Conservation (phyloP, 495 filamentous ascomycete genomes). For the Penicillium taxi region DNA sequence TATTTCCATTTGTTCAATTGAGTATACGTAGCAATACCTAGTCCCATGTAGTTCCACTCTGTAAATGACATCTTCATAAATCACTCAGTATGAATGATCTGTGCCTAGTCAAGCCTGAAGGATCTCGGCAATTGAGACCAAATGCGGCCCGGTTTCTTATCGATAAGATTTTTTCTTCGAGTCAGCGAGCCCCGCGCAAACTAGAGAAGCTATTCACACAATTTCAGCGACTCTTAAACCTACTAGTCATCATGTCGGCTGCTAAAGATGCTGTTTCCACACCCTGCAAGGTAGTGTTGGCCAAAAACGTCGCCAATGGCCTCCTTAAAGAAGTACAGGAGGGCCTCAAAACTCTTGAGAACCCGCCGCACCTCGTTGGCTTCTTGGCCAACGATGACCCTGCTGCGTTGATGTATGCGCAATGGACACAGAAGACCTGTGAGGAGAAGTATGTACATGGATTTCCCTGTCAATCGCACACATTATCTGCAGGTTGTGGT, state of each 20-base stretch:
- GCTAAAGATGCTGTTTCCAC: conserved; percentile 31
- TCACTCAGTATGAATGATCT: background rate
- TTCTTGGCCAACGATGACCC: conserved; percentile 90
- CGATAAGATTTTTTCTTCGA: conserved; percentile 40
- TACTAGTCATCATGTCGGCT: conserved; percentile 26
- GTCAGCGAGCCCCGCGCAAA: conserved; percentile 12
- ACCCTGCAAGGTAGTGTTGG: conserved; percentile 85
- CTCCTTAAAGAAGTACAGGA: conserved; percentile 70
- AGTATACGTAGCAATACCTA: background rate
- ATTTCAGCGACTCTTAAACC: conserved; percentile 5
- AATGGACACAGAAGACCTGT: conserved; percentile 95
- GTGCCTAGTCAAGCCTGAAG: background rate
- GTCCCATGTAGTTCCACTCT: background rate
- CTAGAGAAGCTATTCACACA: conserved; percentile 8
- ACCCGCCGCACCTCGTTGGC: conserved; percentile 71
- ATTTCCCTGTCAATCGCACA: conserved; percentile 9
- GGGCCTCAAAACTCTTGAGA: conserved; percentile 58
- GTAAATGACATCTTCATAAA: background rate
- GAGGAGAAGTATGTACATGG: conserved; percentile 69
- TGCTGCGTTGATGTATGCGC: conserved; percentile 84
- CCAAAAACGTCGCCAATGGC: conserved; percentile 71
- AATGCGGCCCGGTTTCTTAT: conserved; percentile 36
- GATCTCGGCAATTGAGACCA: conserved; percentile 17
- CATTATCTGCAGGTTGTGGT: conserved; percentile 17
- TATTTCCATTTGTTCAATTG: conserved; percentile 22